Base-by-base conservation (phyloP, 805 yeast species). In the Phaffomyces opuntiae region DNA sequence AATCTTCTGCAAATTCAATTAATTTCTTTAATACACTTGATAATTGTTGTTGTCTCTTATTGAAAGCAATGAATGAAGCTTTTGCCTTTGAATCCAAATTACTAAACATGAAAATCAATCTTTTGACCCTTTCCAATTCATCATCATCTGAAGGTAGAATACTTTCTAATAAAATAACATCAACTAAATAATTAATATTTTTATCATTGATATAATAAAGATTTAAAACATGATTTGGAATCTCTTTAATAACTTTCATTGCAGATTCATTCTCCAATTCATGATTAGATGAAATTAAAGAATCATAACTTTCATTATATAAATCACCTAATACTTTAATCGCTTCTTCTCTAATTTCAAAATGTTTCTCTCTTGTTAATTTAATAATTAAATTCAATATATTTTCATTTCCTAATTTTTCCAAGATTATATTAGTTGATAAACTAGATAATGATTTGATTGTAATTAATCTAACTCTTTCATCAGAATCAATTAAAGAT, bases 401-500 rank as follows among this genome's bases (percentile, higher is more conserved):
- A 0, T 73, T 57, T 21, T 66, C 63, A 42, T 67, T 73, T 39
- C 74, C 70, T 11, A 84, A 57, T 40, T 71, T 76, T 14, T 63
- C 61, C 43, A 80, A 64, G 43, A 87, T 70, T 1, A 68, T 54
- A 7, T 66, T 60, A 8, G 76, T 63, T 0, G 79, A 70, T 2
- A 86, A 60, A 27, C 67, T 57, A 8, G 73, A 62, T 14, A 86
- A 59, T 0, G 80, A 69, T 38, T 63, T 60, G 47, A 87, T 78
- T 0, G 93, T 78, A 1, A 73, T 63, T 32, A 77, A 66, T 52
- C 96, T 72, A 3, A 87, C 95, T 35, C 69, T 73, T 47, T 83
- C 91, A 54, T 86, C 88, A 0, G 81, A 67, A 64, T 89, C 96
- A 35, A 84, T 70, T 25, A 89, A 67, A 33, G 90, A 80, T 54